A percentile compares a stretch with the other conserved stretches of the same genome.
Conservation (phyloP, 2,329 filamentous ascomycete genomes). For the Geosmithia morbida region DNA sequence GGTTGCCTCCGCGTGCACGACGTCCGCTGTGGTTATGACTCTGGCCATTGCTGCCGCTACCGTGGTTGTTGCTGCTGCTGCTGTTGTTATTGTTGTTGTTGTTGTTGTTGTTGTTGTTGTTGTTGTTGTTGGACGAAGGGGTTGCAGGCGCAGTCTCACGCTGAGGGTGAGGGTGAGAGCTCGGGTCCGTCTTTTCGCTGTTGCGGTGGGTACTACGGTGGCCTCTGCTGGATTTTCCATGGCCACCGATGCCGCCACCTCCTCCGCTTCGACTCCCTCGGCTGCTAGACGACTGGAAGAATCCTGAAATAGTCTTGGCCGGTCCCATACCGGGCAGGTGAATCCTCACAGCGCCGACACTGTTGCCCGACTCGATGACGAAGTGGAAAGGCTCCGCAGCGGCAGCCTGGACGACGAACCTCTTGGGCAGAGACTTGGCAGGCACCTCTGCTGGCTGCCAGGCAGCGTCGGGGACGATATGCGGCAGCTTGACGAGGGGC, state of each 20-base stretch:
- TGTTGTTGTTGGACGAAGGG: slow-evolving; percentile 2
- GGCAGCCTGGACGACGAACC: slow-evolving; percentile 26
- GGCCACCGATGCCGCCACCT: slow-evolving; percentile 1
- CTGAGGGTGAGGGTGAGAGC: slow-evolving; percentile 6
- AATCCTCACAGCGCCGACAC: slow-evolving; percentile 21
- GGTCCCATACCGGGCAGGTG: slow-evolving; percentile 25
- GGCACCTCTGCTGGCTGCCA: slow-evolving; percentile 45
- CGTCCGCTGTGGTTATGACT: slow-evolving; percentile 11
- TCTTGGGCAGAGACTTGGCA: slow-evolving; percentile 37
- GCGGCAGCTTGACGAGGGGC: slow-evolving; percentile 55
- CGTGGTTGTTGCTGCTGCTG: neutral
- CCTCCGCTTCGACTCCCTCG: slow-evolving; percentile 14
- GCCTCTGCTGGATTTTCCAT: slow-evolving; percentile 7
- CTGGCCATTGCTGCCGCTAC: neutral
- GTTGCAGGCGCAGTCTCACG: slow-evolving; percentile 6
- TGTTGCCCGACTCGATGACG: slow-evolving; percentile 15
- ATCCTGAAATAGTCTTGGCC: slow-evolving; percentile 19
- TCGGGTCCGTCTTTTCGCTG: slow-evolving; percentile 19
- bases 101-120: neutral
- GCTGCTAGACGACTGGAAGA: slow-evolving; percentile 14
- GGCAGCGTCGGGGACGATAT: slow-evolving; percentile 43
- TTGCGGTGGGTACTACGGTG: slow-evolving; percentile 15
- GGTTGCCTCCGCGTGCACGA: slow-evolving; percentile 23
- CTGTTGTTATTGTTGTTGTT: slow-evolving; percentile 7
- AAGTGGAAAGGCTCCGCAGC: slow-evolving; percentile 20